Evolutionary conservation across 1,284 basidiomycete genomes (phyloP).

Genomic region (Trichosporon sp.): DNA sequence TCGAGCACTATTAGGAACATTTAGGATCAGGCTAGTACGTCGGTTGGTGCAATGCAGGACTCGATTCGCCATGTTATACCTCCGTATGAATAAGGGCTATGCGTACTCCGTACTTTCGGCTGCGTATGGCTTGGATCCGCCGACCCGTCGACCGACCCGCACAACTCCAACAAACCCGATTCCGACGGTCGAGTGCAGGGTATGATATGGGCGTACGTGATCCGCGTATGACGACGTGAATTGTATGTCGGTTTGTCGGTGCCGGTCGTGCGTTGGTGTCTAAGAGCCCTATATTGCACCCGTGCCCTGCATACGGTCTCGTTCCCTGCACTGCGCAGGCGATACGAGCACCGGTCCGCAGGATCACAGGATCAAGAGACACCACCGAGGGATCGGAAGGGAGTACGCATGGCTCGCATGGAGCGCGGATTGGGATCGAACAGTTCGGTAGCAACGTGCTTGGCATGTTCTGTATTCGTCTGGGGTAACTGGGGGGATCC

Average conservation of each 20-base stretch:
- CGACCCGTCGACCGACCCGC: neutral
- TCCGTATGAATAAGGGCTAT: neutral
- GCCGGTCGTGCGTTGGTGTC: neutral
- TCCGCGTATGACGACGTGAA: constrained; percentile 4
- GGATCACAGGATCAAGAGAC: neutral
- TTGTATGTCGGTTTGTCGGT: neutral
- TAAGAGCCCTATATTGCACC: neutral
- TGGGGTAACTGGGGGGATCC: neutral
- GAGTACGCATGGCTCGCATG: constrained; percentile 1
- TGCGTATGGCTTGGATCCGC: neutral
- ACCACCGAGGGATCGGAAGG: constrained; percentile 2
- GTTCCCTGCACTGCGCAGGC: neutral
- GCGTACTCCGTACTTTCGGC: neutral
- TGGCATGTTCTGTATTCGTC: neutral
- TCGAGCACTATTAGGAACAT: neutral
- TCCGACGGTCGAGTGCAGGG: neutral
- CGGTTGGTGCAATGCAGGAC: neutral
- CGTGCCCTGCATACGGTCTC: neutral
- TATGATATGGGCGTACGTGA: neutral
- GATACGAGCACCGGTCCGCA: neutral
- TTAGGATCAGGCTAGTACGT: neutral
- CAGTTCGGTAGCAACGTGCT: neutral
- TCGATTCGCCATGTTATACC: constrained; percentile 8
- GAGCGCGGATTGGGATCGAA: neutral
- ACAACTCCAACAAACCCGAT: neutral